Conservation (phyloP, 305 asterid genomes). For the Ruellia speciosa region DNA sequence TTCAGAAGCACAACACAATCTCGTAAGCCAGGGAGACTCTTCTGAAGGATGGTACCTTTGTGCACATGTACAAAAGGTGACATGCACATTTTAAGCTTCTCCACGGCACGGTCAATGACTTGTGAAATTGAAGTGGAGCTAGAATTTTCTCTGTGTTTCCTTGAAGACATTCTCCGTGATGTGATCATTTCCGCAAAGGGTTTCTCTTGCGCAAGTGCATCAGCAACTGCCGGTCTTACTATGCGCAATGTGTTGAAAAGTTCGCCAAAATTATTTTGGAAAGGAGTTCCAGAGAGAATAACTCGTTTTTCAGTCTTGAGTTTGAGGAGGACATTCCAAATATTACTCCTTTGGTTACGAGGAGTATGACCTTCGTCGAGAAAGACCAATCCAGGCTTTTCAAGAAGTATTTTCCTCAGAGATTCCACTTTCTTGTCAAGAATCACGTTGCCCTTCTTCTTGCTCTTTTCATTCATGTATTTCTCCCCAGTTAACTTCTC, state of each 20-base stretch:
- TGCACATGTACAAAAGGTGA: conserved; percentile 58
- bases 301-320: conserved; percentile 74
- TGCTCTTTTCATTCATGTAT: conserved; percentile 84
- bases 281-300: conserved; percentile 81
- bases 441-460: conserved; percentile 79
- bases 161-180: conserved; percentile 37
- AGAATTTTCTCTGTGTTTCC: conserved; percentile 61
- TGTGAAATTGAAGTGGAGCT: conserved; percentile 23
- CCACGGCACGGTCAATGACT: conserved; percentile 26
- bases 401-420: conserved; percentile 74
- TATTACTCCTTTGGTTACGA: conserved; percentile 83
- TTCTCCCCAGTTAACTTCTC: conserved; percentile 34
- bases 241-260: conserved; percentile 82
- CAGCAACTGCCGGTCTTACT: conserved; percentile 72
- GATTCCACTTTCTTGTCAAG: conserved; percentile 43
- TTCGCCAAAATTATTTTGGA: conserved; percentile 92
- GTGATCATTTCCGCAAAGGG: conserved; percentile 63
- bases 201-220: conserved; percentile 73
- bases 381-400: conserved; percentile 76
- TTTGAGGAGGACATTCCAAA: conserved; percentile 73
- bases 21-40: conserved; percentile 55
- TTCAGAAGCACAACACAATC: conserved; percentile 39
- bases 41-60: conserved; percentile 46
- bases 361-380: conserved; percentile 98
- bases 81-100: conserved; percentile 37